Evolutionary conservation across 306 rosid species (phyloP).

Genomic region (Hylodesmum podocarpum): DNA sequence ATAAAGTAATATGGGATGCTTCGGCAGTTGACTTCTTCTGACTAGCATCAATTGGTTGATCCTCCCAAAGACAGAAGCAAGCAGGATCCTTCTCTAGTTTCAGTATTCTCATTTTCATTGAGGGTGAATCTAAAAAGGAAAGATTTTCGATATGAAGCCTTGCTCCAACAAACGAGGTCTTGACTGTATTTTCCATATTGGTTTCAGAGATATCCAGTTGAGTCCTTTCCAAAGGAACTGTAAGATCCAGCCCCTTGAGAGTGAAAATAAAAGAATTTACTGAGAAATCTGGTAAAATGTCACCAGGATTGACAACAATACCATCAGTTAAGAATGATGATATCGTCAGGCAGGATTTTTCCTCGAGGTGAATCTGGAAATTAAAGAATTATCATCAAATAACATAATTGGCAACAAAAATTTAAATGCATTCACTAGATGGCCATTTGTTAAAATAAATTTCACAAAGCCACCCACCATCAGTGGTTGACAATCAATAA

Average conservation of each 20-base stretch:
- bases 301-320: slow-evolving; percentile 75
- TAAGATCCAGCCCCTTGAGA: slow-evolving; percentile 72
- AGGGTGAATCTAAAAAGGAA: slow-evolving; percentile 70
- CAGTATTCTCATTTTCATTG: slow-evolving; percentile 53
- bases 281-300: slow-evolving; percentile 79
- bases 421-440: background rate
- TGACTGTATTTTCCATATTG: slow-evolving; percentile 39
- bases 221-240: slow-evolving; percentile 66
- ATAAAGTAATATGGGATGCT: slow-evolving; percentile 67
- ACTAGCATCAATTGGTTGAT: slow-evolving; percentile 89
- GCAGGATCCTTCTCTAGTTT: slow-evolving; percentile 92
- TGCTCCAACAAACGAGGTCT: slow-evolving; percentile 74
- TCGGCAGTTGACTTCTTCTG: slow-evolving; percentile 78
- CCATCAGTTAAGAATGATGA: slow-evolving; percentile 93
- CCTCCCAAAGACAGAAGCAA: slow-evolving; percentile 95
- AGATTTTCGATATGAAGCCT: slow-evolving; percentile 77
- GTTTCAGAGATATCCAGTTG: slow-evolving; percentile 40
- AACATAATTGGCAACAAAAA: slow-evolving; percentile 1
- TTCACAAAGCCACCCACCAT: slow-evolving; percentile 60
- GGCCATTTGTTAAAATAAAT: slow-evolving; percentile 21
- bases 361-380: slow-evolving; percentile 82
- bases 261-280: slow-evolving; percentile 62
- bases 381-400: slow-evolving; percentile 11
- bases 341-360: slow-evolving; percentile 84
- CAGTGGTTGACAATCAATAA: slow-evolving; percentile 83